Percentiles rank a stretch among this genome's conserved stretches.
Conservation (phyloP, 345 rosid species). For the Brassica rapa region DNA sequence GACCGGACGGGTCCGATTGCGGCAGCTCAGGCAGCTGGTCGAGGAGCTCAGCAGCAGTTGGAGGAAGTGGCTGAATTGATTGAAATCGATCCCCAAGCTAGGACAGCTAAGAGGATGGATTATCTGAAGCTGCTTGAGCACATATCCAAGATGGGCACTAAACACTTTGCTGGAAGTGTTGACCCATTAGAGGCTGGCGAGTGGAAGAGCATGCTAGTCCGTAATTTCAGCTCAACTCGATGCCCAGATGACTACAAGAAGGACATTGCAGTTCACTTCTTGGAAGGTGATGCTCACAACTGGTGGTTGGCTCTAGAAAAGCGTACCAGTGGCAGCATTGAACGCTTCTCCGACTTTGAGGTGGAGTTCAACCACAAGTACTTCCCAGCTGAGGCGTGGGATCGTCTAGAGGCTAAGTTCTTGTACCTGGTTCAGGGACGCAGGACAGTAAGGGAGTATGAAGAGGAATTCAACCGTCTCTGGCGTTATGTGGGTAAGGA, state of each 20-base stretch:
- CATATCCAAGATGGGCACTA: too few species aligned
- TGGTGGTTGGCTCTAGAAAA: background rate
- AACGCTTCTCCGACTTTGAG: background rate
- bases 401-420: background rate
- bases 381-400: background rate
- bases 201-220: background rate
- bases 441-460: background rate
- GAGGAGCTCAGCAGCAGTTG: too few species aligned
- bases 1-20: too few species aligned
- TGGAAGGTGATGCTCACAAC: background rate
- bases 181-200: background rate
- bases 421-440: background rate
- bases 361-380: background rate
- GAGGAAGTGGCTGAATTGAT: too few species aligned
- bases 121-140: too few species aligned
- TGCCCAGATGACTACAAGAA: background rate
- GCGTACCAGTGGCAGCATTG: background rate
- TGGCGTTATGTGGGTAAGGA: background rate
- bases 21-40: too few species aligned
- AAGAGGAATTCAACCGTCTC: background rate
- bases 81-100: too few species aligned
- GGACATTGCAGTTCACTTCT: background rate
- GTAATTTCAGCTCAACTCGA: background rate
- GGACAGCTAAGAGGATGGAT: too few species aligned
- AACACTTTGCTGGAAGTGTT: background rate